Conservation (phyloP, 2,329 filamentous ascomycete species). For the Pleoardoris graminearum region DNA sequence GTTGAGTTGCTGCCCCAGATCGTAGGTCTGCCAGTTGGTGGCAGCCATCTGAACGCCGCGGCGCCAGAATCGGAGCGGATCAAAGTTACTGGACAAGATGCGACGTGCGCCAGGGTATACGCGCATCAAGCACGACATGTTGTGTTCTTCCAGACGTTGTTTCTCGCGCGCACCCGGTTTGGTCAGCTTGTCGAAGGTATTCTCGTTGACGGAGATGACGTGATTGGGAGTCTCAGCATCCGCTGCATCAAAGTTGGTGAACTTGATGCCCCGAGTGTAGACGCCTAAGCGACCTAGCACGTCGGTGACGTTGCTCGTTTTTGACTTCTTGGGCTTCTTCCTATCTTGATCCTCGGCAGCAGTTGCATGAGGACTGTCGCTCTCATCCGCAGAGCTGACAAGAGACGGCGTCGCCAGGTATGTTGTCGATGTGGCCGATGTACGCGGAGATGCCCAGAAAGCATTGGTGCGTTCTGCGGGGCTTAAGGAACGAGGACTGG, state of each 20-base stretch:
- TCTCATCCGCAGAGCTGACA: slow-evolving; percentile 72
- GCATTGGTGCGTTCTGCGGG: slow-evolving; percentile 53
- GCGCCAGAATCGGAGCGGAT: slow-evolving; percentile 91
- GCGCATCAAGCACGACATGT: slow-evolving; percentile 82
- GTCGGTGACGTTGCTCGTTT: slow-evolving; percentile 81
- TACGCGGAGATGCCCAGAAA: slow-evolving; percentile 56
- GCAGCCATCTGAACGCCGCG: slow-evolving; percentile 97
- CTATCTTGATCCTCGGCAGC: slow-evolving; percentile 63
- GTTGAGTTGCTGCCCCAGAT: slow-evolving; percentile 93
- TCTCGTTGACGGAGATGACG: slow-evolving; percentile 92
- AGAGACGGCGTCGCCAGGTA: slow-evolving; percentile 59
- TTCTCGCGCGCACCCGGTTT: slow-evolving; percentile 76
- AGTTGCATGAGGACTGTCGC: slow-evolving; percentile 64
- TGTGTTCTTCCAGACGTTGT: slow-evolving; percentile 81
- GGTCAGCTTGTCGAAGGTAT: slow-evolving; percentile 80
- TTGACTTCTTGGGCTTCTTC: slow-evolving; percentile 62
- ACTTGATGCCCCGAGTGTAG: slow-evolving; percentile 77
- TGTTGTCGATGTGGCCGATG: slow-evolving; percentile 60
- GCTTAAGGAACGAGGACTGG: slow-evolving; percentile 58
- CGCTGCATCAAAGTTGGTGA: slow-evolving; percentile 73
- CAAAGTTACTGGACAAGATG: slow-evolving; percentile 88
- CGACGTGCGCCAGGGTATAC: slow-evolving; percentile 87
- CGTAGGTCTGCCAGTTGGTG: slow-evolving; percentile 97
- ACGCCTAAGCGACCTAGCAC: slow-evolving; percentile 85
- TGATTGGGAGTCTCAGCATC: slow-evolving; percentile 90